Percentiles rank a stretch among this genome's conserved stretches.
Evolutionary conservation across 139 green algal species (phyloP).

Genomic region (Tetraselmis striata): DNA sequence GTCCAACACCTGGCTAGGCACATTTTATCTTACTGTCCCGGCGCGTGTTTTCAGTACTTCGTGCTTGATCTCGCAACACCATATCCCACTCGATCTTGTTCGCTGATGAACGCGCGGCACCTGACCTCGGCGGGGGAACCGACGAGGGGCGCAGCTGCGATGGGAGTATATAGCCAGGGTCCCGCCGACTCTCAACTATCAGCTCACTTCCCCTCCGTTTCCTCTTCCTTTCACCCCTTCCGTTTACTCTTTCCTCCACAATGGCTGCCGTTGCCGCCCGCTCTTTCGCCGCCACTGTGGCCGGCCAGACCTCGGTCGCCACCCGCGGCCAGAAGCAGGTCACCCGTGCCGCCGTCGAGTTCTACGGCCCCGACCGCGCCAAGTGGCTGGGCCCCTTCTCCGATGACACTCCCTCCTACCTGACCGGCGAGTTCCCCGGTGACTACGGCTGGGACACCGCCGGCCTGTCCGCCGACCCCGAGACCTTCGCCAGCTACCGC

Average conservation of each 20-base stretch:
- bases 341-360: conserved; percentile 25
- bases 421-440: conserved; percentile 82
- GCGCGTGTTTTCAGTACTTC: too few relatives aligned
- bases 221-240: neutral
- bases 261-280: neutral
- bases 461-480: conserved; percentile 87
- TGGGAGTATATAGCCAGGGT: too few relatives aligned
- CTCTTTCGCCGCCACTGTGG: neutral
- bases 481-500: conserved; percentile 72
- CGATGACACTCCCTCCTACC: conserved; percentile 53
- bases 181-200: too few relatives aligned
- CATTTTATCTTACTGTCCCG: too few relatives aligned
- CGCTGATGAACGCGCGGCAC: too few relatives aligned
- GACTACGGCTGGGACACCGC: conserved; percentile 95
- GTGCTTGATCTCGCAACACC: too few relatives aligned
- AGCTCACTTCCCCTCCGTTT: neutral
- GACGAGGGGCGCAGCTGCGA: too few relatives aligned
- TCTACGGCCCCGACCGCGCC: conserved; percentile 76
- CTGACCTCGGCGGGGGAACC: too few relatives aligned
- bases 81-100: too few relatives aligned
- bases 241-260: neutral
- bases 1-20: too few relatives aligned
- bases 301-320: neutral
- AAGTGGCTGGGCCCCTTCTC: conserved; percentile 86
- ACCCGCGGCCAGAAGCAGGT: neutral